Evolutionary conservation across 768 basidiomycete genomes (phyloP).

Genomic region (Amanita jacksonii): DNA sequence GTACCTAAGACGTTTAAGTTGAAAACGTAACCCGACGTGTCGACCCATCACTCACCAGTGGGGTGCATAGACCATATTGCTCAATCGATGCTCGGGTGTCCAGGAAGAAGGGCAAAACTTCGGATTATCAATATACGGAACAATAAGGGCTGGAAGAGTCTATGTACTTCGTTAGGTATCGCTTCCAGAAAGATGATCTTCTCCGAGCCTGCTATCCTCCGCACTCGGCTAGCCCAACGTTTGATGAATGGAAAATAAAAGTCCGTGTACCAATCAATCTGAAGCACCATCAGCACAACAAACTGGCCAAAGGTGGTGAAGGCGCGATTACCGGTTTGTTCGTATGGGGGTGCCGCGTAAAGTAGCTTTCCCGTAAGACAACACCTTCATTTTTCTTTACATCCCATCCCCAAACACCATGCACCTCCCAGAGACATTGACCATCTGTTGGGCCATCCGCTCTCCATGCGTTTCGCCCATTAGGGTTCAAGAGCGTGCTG

Average conservation of each 20-base stretch:
- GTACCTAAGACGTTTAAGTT: constrained; percentile 47
- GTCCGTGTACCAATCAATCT: constrained; percentile 85
- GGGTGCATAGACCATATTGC: constrained; percentile 18
- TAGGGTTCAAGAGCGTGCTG: constrained; percentile 48
- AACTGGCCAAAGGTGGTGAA: not conserved
- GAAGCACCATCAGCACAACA: not conserved
- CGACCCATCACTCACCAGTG: constrained; percentile 14
- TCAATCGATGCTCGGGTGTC: constrained; percentile 53
- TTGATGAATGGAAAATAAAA: constrained; percentile 74
- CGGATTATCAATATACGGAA: constrained; percentile 5
- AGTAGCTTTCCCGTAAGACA: constrained; percentile 79
- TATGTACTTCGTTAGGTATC: constrained; percentile 83
- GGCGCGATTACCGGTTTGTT: constrained; percentile 42
- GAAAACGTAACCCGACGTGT: not conserved
- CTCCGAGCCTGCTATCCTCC: constrained; percentile 33
- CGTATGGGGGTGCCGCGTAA: constrained; percentile 55
- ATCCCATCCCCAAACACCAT: constrained; percentile 93
- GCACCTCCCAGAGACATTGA: constrained; percentile 80
- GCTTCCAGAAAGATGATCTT: constrained; percentile 73
- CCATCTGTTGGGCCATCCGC: constrained; percentile 63
- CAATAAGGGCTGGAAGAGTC: not conserved
- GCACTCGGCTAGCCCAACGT: constrained; percentile 56
- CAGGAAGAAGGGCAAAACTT: constrained; percentile 81
- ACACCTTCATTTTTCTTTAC: constrained; percentile 53
- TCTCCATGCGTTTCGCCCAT: constrained; percentile 57